phyloP scores from a whole-genome alignment of 106 monocot species.

The Dactylorhiza incarnata region DNA sequence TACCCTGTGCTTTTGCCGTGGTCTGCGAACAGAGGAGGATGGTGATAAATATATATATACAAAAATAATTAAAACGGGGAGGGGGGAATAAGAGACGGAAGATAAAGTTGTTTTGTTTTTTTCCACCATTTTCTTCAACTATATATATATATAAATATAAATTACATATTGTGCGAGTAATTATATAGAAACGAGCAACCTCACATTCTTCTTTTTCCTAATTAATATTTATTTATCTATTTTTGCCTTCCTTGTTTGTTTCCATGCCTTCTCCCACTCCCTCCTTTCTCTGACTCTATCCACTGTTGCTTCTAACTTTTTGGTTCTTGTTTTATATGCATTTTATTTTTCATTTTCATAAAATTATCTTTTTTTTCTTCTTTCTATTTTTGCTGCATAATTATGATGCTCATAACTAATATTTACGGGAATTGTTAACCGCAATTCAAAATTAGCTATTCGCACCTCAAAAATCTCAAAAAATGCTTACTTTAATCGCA shows the following conservation, averaged over 20 bases:
- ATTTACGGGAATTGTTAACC: not conserved
- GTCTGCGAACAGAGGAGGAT: not conserved
- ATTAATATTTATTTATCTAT: not conserved
- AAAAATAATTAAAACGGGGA: not conserved
- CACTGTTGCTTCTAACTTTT: conserved; percentile 8
- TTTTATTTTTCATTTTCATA: not conserved
- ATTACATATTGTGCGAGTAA: too few relatives aligned
- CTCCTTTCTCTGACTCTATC: not conserved
- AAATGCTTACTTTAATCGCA: not conserved
- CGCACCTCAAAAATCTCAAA: too few relatives aligned
- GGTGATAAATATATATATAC: not conserved
- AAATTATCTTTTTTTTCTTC: not conserved
- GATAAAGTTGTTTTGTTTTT: not conserved
- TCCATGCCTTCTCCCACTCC: not conserved
- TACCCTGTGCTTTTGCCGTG: conserved; percentile 6
- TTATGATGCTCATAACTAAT: too few relatives aligned
- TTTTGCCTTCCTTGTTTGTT: not conserved
- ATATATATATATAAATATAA: too few relatives aligned
- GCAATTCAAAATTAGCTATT: not conserved
- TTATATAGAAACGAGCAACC: too few relatives aligned
- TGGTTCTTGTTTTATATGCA: conserved; percentile 9
- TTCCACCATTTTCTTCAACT: not conserved
- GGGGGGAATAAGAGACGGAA: too few relatives aligned
- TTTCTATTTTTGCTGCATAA: too few relatives aligned
- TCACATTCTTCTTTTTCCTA: not conserved